Conservation (phyloP, 2,329 filamentous ascomycete species). For the Neonectria sp. region DNA sequence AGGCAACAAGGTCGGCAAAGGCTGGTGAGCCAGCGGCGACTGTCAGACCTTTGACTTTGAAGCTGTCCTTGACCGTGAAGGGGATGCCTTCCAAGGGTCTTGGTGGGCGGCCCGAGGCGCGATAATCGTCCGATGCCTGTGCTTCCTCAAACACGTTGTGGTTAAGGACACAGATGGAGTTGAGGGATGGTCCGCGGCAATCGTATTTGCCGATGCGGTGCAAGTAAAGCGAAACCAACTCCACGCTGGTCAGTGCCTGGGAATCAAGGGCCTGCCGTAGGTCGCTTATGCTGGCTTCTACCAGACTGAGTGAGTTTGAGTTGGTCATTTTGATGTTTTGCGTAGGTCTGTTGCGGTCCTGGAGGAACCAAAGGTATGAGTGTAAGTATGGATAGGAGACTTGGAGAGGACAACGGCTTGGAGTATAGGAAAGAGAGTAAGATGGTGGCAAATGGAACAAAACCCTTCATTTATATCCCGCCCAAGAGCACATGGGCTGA, state of each 20-base stretch:
- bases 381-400: background rate
- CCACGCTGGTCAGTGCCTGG: constrained; percentile 42
- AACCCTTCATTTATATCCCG: too few relatives aligned
- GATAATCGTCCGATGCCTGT: constrained; percentile 43
- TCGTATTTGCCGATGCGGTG: constrained; percentile 47
- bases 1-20: constrained; percentile 64
- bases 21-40: constrained; percentile 69
- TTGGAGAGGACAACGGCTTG: background rate
- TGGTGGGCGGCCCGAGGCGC: constrained; percentile 21
- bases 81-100: constrained; percentile 67
- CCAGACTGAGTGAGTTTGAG: constrained; percentile 31
- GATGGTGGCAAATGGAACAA: too few relatives aligned
- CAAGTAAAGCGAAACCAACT: constrained; percentile 46
- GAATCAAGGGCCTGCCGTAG: constrained; percentile 41
- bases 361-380: too few relatives aligned
- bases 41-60: constrained; percentile 67
- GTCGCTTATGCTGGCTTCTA: constrained; percentile 46
- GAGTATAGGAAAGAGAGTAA: too few relatives aligned
- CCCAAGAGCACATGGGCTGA: too few relatives aligned
- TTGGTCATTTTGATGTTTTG: background rate
- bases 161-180: constrained; percentile 48
- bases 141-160: constrained; percentile 46
- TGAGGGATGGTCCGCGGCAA: constrained; percentile 41
- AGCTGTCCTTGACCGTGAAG: constrained; percentile 71
- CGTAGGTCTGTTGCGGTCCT: background rate